Percentiles rank a stretch among this genome's conserved stretches.
Evolutionary conservation across 129 eudicot genomes (phyloP).

Genomic region (Arctium minus): DNA sequence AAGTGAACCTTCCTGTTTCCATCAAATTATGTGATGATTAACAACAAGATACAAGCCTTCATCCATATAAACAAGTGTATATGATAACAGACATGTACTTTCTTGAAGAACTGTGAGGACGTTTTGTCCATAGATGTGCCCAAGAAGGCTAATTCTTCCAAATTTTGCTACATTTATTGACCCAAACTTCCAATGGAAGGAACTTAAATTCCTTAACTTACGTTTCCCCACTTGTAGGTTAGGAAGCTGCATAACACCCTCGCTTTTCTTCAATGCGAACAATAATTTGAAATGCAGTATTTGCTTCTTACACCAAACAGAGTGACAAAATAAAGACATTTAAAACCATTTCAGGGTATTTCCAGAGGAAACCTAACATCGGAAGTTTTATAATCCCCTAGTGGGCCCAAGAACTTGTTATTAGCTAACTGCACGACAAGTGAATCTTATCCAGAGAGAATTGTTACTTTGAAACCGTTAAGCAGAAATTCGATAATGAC

Average conservation of each 20-base stretch:
- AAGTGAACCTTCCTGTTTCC: not conserved
- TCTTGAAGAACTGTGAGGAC: not conserved
- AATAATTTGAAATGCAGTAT: not conserved
- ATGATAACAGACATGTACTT: not conserved
- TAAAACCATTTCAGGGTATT: slow-evolving; percentile 2
- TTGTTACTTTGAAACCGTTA: not conserved
- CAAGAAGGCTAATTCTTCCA: not conserved
- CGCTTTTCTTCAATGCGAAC: not conserved
- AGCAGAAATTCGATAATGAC: not conserved
- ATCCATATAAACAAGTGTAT: not conserved
- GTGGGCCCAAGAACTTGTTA: not conserved
- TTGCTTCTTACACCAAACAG: slow-evolving; percentile 2
- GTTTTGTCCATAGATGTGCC: not conserved
- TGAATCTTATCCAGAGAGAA: not conserved
- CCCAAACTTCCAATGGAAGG: not conserved
- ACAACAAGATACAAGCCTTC: not conserved
- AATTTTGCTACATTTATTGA: not conserved
- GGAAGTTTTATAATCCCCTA: not conserved
- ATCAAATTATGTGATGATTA: not conserved
- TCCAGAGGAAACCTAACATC: not conserved
- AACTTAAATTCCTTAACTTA: not conserved
- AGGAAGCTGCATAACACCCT: not conserved
- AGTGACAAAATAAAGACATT: not conserved
- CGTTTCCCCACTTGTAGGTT: not conserved
- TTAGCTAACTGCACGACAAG: not conserved